Conservation (phyloP, 140 eudicot genomes). For the Stevia rebaudiana region DNA sequence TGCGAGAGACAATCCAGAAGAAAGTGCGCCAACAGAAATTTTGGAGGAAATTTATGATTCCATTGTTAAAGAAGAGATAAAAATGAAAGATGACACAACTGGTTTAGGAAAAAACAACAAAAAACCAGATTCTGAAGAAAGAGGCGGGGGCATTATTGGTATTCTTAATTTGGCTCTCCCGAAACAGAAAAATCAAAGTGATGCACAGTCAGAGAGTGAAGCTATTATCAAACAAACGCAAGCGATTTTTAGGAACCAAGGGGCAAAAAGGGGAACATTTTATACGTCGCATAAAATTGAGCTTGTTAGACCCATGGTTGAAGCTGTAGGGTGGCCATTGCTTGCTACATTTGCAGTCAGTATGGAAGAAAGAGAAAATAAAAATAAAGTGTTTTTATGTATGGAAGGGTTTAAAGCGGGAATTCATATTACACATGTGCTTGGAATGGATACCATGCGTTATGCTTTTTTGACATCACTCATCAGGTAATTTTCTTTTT, state of each 20-base stretch:
- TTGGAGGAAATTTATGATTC: constrained; percentile 94
- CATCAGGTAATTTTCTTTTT: constrained; percentile 47
- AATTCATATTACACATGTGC: constrained; percentile 87
- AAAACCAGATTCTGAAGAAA: constrained; percentile 76
- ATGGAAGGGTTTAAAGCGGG: constrained; percentile 98
- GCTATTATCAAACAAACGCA: constrained; percentile 78
- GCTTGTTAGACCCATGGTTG: constrained; percentile 92
- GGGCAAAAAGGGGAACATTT: constrained; percentile 80
- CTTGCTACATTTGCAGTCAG: constrained; percentile 93
- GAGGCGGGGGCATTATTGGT: constrained; percentile 62
- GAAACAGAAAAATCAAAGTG: constrained; percentile 50
- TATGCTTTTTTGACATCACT: constrained; percentile 89
- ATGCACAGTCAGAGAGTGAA: constrained; percentile 77
- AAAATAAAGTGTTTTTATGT: constrained; percentile 60
- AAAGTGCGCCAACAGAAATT: constrained; percentile 70
- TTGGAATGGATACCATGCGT: constrained; percentile 99
- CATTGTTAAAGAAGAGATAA: constrained; percentile 82
- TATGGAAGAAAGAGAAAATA: constrained; percentile 94
- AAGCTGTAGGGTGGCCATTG: constrained; percentile 94
- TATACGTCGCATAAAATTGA: constrained; percentile 69
- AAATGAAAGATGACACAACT: constrained; percentile 71
- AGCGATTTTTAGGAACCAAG: constrained; percentile 65
- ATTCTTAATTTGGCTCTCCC: constrained; percentile 93
- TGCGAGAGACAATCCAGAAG: constrained; percentile 76
- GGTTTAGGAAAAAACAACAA: constrained; percentile 50